Conservation (phyloP, 2,329 filamentous ascomycete species). For the Cadophora malorum region DNA sequence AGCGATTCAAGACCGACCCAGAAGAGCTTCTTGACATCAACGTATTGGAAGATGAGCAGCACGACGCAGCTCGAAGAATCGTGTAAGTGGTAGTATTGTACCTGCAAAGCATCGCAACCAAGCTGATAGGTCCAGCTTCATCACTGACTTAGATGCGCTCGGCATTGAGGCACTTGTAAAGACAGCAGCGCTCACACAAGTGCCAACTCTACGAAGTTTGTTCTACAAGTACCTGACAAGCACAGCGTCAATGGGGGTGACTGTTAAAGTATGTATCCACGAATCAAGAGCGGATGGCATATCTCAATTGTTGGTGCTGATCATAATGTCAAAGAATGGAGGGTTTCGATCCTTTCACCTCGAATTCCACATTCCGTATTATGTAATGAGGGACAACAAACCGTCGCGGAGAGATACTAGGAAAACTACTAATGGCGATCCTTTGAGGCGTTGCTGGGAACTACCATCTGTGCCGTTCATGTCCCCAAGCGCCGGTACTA, state of each 20-base stretch:
- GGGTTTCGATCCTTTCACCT: conserved; percentile 25
- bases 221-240: conserved; percentile 26
- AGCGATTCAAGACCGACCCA: conserved; percentile 16
- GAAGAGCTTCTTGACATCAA: background rate
- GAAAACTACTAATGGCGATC: conserved; percentile 6
- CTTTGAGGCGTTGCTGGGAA: conserved; percentile 23
- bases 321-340: conserved; percentile 13
- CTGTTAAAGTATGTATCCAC: conserved; percentile 19
- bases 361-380: conserved; percentile 29
- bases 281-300: conserved; percentile 1
- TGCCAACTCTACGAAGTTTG: conserved; percentile 22
- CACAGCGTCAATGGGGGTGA: conserved; percentile 25
- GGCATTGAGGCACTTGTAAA: conserved; percentile 23
- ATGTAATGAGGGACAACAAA: conserved; percentile 21
- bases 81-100: conserved; percentile 14
- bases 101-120: background rate
- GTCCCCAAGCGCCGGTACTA: conserved; percentile 33
- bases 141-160: conserved; percentile 22
- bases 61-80: conserved; percentile 20
- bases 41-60: background rate
- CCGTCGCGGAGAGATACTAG: conserved; percentile 13
- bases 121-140: conserved; percentile 7
- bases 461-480: background rate
- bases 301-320: conserved; percentile 2
- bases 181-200: conserved; percentile 23